phyloP scores from a whole-genome alignment of 495 filamentous ascomycete genomes.

The Aspergillus sparsus region DNA sequence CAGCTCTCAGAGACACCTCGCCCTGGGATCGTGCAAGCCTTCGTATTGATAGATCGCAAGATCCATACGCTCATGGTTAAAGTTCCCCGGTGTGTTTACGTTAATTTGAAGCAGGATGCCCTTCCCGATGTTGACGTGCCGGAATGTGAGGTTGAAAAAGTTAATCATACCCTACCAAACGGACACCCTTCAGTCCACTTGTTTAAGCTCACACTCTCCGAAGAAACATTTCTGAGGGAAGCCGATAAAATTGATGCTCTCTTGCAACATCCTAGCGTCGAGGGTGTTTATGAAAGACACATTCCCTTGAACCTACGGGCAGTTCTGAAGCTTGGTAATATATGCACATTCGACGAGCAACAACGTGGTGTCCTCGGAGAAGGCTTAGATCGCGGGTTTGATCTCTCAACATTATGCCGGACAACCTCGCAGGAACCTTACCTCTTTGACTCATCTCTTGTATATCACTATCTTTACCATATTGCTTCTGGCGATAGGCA shows the following conservation, averaged over 20 bases:
- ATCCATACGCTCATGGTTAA: constrained; percentile 85
- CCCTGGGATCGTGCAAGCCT: constrained; percentile 84
- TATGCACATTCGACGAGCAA: constrained; percentile 92
- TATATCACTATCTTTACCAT: constrained; percentile 90
- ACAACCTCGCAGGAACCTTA: constrained; percentile 70
- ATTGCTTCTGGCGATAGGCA: constrained; percentile 86
- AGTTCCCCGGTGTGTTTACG: constrained; percentile 83
- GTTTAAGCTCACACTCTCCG: constrained; percentile 87
- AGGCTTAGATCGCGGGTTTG: constrained; percentile 91
- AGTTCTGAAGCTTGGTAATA: constrained; percentile 82
- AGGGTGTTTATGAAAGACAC: constrained; percentile 95
- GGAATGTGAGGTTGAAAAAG: constrained; percentile 86
- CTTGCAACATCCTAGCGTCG: constrained; percentile 90
- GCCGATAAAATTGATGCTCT: constrained; percentile 75
- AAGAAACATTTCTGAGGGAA: constrained; percentile 83
- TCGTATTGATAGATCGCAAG: constrained; percentile 90
- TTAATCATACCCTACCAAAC: constrained; percentile 88
- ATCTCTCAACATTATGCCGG: constrained; percentile 71
- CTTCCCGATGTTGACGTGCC: constrained; percentile 87
- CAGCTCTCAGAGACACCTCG: constrained; percentile 78
- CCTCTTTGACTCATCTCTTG: constrained; percentile 64
- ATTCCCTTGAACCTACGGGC: constrained; percentile 82
- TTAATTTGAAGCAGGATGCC: constrained; percentile 85
- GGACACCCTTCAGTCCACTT: constrained; percentile 91
- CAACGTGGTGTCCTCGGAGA: constrained; percentile 90